Percentiles rank a stretch among this genome's conserved stretches.
These are phyloP conservation scores for Chalaropsis thielavioides DNA, from an alignment of 2,329 filamentous ascomycete species.

Conservation along the genomic window DNA sequence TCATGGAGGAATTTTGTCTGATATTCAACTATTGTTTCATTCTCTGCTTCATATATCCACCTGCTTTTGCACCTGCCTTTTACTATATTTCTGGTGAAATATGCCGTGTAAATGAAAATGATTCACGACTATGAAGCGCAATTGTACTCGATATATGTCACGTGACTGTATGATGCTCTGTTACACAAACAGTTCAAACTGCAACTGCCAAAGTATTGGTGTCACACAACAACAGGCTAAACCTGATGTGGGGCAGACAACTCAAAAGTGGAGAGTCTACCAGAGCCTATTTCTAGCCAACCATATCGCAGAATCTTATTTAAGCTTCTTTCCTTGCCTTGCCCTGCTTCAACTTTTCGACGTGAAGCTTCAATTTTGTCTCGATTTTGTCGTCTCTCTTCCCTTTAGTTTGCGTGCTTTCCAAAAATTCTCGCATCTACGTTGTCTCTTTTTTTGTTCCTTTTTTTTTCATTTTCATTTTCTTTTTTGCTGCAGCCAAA, in stretches of 20 bases:
- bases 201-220: neutral
- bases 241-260: neutral
- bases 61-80: neutral
- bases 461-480: neutral
- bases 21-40: neutral
- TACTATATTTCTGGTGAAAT: neutral
- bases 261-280: neutral
- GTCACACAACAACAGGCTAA: neutral
- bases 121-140: no score
- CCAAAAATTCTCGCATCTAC: neutral
- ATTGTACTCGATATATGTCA: neutral
- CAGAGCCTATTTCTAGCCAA: neutral
- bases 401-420: neutral
- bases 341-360: neutral
- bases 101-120: neutral
- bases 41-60: neutral
- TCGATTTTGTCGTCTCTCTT: neutral
- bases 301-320: neutral
- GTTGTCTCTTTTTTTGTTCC: neutral
- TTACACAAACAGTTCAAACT: neutral
- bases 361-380: neutral
- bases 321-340: neutral
- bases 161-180: neutral
- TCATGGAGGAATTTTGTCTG: conserved; percentile 5
- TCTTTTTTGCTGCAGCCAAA: neutral